Percentiles rank a stretch among this genome's conserved stretches.
phyloP scores from a whole-genome alignment of 1,284 basidiomycete species.

The Cerrena zonata region DNA sequence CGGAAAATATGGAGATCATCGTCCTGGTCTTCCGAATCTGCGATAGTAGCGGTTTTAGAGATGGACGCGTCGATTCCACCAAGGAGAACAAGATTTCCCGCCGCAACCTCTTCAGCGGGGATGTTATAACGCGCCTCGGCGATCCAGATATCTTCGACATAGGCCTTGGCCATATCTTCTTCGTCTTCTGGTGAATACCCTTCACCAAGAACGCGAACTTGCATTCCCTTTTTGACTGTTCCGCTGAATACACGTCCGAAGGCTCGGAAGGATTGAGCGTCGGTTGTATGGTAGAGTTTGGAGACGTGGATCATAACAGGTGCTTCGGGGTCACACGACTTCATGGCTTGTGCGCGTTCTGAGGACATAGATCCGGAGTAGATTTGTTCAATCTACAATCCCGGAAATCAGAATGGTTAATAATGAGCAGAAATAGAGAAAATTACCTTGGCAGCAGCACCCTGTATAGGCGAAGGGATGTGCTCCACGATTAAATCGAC shows the following conservation, averaged over 20 bases:
- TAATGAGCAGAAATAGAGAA: conserved; percentile 11
- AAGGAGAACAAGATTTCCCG: conserved; percentile 89
- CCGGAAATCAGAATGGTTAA: neutral
- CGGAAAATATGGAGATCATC: conserved; percentile 92
- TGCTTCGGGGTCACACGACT: conserved; percentile 76
- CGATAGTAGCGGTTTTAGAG: conserved; percentile 89
- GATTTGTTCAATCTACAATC: conserved; percentile 64
- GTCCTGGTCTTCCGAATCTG: conserved; percentile 66
- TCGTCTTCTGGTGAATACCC: conserved; percentile 96
- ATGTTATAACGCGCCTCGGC: conserved; percentile 91
- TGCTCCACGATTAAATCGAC: conserved; percentile 89
- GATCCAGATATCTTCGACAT: conserved; percentile 84
- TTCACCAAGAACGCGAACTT: conserved; percentile 94
- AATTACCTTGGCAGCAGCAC: conserved; percentile 70
- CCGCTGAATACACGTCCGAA: conserved; percentile 94
- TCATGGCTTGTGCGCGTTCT: conserved; percentile 74
- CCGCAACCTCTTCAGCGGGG: conserved; percentile 80
- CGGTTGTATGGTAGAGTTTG: conserved; percentile 92
- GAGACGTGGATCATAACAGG: conserved; percentile 90
- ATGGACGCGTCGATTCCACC: conserved; percentile 93
- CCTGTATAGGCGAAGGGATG: conserved; percentile 79
- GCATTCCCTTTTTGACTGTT: conserved; percentile 75
- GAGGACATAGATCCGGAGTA: conserved; percentile 85
- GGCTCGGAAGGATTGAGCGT: conserved; percentile 92
- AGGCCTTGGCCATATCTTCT: conserved; percentile 92